Percentiles rank a stretch among this genome's conserved stretches.
These are phyloP conservation scores for Citrus mangshanensis DNA, from an alignment of 345 rosid species.

Conservation along the genomic window DNA sequence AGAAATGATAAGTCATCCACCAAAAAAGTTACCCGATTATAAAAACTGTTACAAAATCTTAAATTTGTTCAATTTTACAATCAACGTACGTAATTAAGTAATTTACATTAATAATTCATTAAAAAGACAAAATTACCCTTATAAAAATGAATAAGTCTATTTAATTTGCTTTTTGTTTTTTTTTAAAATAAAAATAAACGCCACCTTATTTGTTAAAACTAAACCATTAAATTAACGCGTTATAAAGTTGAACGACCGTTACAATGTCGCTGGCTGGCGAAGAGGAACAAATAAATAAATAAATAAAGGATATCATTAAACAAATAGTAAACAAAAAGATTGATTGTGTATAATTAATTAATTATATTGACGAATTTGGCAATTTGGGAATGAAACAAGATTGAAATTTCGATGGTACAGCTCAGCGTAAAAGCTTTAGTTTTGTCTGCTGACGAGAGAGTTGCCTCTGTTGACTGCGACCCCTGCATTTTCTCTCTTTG, in stretches of 20 bases:
- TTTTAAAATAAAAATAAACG: background rate
- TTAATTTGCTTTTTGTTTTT: too few relatives aligned
- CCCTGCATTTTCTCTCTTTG: background rate
- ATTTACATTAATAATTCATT: too few relatives aligned
- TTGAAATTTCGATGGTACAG: background rate
- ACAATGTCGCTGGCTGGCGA: background rate
- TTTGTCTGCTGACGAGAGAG: background rate
- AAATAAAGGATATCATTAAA: too few relatives aligned
- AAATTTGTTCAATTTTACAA: too few relatives aligned
- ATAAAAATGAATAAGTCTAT: too few relatives aligned
- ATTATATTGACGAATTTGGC: background rate
- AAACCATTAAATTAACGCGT: background rate
- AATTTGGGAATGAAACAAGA: background rate
- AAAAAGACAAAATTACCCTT: too few relatives aligned
- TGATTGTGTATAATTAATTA: background rate
- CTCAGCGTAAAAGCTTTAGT: background rate
- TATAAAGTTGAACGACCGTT: background rate
- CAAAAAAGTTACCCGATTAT: too few relatives aligned
- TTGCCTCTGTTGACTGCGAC: constrained; percentile 28
- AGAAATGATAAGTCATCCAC: too few relatives aligned
- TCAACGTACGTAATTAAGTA: too few relatives aligned
- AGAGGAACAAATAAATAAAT: background rate
- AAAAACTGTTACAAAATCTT: too few relatives aligned
- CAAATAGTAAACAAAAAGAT: background rate
- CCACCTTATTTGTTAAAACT: background rate